phyloP scores from a whole-genome alignment of 148 eudicot genomes.

The Pharnaceum exiguum region DNA sequence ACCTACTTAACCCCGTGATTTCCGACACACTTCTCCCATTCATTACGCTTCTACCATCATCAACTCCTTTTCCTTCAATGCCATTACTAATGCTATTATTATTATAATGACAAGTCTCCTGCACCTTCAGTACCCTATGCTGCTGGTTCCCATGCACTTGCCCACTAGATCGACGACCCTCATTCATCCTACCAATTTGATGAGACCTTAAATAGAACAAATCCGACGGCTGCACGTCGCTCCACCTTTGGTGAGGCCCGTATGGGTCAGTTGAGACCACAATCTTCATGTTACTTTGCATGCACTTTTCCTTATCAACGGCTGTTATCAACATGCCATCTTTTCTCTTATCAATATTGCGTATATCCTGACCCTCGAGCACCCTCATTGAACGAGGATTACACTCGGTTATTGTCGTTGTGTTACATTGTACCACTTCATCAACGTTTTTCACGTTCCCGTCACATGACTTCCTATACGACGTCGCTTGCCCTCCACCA shows the following conservation, averaged over 20 bases:
- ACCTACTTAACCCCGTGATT: slow-evolving; percentile 73
- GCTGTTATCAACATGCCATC: slow-evolving; percentile 40
- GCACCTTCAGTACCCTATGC: neutral
- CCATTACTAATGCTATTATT: slow-evolving; percentile 2
- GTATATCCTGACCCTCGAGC: no score
- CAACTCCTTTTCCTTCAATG: slow-evolving; percentile 3
- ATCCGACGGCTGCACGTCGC: slow-evolving; percentile 66
- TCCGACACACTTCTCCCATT: slow-evolving; percentile 86
- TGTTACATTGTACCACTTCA: no score
- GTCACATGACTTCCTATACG: slow-evolving; percentile 40
- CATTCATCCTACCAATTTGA: slow-evolving; percentile 61
- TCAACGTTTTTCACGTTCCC: slow-evolving; percentile 24
- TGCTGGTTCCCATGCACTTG: no score
- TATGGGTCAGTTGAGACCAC: slow-evolving; percentile 23
- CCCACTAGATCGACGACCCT: slow-evolving; percentile 38
- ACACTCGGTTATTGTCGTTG: no score
- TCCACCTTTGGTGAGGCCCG: slow-evolving; percentile 46
- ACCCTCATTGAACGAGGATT: no score
- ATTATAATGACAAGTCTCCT: no score
- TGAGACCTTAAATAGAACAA: slow-evolving; percentile 47
- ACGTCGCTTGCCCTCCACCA: slow-evolving; percentile 5
- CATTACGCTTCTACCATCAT: slow-evolving; percentile 41
- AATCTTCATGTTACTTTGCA: slow-evolving; percentile 59
- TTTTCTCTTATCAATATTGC: slow-evolving; percentile 32
- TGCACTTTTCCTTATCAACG: slow-evolving; percentile 16